A percentile compares a stretch with the other conserved stretches of the same genome.
Evolutionary conservation across 345 rosid genomes (phyloP).

Genomic region (Syzygium aromaticum): DNA sequence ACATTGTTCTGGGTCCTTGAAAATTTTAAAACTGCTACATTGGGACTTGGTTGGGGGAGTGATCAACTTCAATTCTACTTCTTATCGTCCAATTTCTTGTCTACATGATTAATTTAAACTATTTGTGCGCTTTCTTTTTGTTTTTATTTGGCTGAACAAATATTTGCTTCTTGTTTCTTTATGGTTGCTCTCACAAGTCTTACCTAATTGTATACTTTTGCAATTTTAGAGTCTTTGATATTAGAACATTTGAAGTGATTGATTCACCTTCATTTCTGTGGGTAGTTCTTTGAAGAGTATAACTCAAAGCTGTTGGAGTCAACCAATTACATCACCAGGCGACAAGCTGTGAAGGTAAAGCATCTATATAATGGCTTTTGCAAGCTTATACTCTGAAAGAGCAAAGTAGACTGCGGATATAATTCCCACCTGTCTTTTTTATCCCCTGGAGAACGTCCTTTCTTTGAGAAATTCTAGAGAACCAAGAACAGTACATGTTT

Average conservation of each 20-base stretch:
- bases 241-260: neutral
- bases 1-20: neutral
- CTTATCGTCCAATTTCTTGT: neutral
- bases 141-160: neutral
- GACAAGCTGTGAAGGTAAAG: slow-evolving; percentile 93
- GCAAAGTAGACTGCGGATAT: neutral
- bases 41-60: neutral
- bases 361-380: neutral
- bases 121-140: neutral
- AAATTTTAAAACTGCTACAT: neutral
- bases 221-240: neutral
- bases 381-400: neutral
- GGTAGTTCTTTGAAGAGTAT: slow-evolving; percentile 83
- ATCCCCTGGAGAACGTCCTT: neutral
- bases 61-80: neutral
- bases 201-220: neutral
- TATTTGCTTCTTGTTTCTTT: neutral
- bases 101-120: neutral
- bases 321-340: slow-evolving; percentile 79
- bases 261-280: slow-evolving; percentile 4
- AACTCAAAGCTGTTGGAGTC: slow-evolving; percentile 93
- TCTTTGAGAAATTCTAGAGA: neutral
- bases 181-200: neutral
- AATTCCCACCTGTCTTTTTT: neutral
- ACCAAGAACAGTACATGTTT: neutral